A percentile compares a stretch with the other conserved stretches of the same genome.
phyloP scores from a whole-genome alignment of 768 basidiomycete genomes.

The Lactarius deliciosus region DNA sequence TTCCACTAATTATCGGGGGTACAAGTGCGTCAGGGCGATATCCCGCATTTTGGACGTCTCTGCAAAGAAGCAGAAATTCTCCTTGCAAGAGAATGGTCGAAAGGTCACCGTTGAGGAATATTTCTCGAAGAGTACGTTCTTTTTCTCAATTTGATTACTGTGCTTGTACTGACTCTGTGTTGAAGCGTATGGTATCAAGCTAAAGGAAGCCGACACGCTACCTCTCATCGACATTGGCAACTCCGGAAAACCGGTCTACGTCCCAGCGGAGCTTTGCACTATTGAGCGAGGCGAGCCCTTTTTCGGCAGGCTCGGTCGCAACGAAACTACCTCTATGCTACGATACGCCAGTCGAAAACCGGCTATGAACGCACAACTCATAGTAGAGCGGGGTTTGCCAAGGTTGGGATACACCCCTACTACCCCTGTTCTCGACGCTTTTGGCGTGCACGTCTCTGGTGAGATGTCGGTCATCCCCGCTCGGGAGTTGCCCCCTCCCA shows the following conservation, averaged over 20 bases:
- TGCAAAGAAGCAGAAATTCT: conserved; percentile 52
- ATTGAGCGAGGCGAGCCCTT: conserved; percentile 60
- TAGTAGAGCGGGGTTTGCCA: conserved; percentile 58
- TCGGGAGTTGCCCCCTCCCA: conserved; percentile 61
- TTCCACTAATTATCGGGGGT: conserved; percentile 50
- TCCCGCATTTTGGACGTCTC: conserved; percentile 40
- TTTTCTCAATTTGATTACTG: neutral
- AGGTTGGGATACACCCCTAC: conserved; percentile 51
- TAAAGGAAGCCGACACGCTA: conserved; percentile 43
- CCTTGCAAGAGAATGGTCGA: conserved; percentile 55
- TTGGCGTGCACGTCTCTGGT: conserved; percentile 54
- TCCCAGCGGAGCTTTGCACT: conserved; percentile 72
- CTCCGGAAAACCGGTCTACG: conserved; percentile 37
- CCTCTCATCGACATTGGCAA: conserved; percentile 40
- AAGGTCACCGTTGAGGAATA: conserved; percentile 60
- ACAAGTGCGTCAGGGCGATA: conserved; percentile 31
- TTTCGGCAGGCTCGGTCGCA: conserved; percentile 58
- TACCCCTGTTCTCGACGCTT: conserved; percentile 43
- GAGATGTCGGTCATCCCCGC: conserved; percentile 66
- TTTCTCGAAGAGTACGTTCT: conserved; percentile 56
- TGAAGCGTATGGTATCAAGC: conserved; percentile 56
- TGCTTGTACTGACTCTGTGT: neutral
- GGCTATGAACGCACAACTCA: conserved; percentile 53
- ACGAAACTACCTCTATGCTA: conserved; percentile 71
- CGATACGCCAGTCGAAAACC: conserved; percentile 65